These are phyloP conservation scores for Lactifluus rugatus DNA, from an alignment of 768 basidiomycete species.

Conservation along the genomic window DNA sequence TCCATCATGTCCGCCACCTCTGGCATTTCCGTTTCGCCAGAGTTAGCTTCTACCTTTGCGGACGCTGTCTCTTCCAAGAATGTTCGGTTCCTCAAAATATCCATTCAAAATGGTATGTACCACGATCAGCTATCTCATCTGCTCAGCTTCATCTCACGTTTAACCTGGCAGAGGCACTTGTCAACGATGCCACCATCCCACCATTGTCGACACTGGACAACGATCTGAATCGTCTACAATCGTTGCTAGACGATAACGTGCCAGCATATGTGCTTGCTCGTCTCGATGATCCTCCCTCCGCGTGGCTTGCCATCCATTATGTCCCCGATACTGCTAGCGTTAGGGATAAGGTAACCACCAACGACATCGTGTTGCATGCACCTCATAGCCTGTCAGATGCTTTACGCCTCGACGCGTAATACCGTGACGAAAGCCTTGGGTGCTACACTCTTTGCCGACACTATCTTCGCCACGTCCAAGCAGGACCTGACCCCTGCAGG, in stretches of 20 bases:
- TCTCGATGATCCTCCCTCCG: conserved; percentile 45
- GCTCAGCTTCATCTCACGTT: conserved; percentile 22
- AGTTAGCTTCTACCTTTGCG: conserved; percentile 51
- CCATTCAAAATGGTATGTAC: conserved; percentile 61
- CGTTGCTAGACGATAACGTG: conserved; percentile 44
- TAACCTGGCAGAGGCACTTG: conserved; percentile 49
- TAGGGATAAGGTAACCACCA: conserved; percentile 56
- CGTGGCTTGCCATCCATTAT: conserved; percentile 72
- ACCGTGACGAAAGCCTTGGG: conserved; percentile 66
- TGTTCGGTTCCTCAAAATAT: conserved; percentile 67
- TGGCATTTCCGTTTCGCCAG: conserved; percentile 54
- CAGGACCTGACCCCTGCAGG: conserved; percentile 55
- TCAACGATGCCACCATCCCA: conserved; percentile 45
- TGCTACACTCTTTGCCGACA: conserved; percentile 59
- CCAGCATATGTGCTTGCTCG: conserved; percentile 74
- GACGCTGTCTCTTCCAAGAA: conserved; percentile 40
- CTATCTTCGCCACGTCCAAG: conserved; percentile 71
- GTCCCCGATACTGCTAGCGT: conserved; percentile 77
- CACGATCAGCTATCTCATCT: conserved; percentile 6
- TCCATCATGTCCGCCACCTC: conserved; percentile 60
- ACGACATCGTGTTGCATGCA: not conserved
- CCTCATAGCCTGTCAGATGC: conserved; percentile 45
- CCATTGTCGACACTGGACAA: conserved; percentile 43
- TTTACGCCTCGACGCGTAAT: conserved; percentile 73
- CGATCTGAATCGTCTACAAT: conserved; percentile 52